phyloP scores from a whole-genome alignment of 495 filamentous ascomycete genomes.

The Penicillium canescens region DNA sequence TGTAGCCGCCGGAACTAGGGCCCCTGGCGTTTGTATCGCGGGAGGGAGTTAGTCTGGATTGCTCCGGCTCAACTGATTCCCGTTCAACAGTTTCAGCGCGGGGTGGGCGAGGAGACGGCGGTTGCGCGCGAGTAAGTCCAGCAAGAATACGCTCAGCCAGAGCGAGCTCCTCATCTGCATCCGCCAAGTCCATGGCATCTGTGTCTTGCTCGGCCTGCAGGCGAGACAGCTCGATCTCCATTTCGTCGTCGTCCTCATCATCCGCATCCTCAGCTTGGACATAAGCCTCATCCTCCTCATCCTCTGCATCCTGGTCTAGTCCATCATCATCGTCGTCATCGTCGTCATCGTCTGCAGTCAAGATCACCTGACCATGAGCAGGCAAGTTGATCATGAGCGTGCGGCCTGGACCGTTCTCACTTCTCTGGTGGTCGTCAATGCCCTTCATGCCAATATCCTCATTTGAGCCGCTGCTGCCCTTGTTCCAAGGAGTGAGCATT shows the following conservation, averaged over 20 bases:
- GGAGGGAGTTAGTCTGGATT: conserved; percentile 12
- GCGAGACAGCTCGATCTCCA: conserved; percentile 21
- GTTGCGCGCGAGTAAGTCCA: conserved; percentile 11
- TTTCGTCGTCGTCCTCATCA: conserved; percentile 43
- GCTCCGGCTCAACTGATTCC: conserved; percentile 48
- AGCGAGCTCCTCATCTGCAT: conserved; percentile 56
- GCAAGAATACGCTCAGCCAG: conserved; percentile 66
- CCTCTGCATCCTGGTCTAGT: conserved; percentile 48
- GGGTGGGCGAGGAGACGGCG: conserved; percentile 8
- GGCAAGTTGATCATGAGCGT: conserved; percentile 42
- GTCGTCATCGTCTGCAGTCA: conserved; percentile 49
- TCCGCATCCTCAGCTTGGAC: conserved; percentile 48
- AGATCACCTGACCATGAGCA: conserved; percentile 38
- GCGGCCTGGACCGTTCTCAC: conserved; percentile 34
- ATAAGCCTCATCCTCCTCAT: conserved; percentile 46
- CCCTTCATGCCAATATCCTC: conserved; percentile 80
- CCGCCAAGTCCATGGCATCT: conserved; percentile 47
- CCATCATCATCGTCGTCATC: conserved; percentile 48
- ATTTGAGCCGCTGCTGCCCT: conserved; percentile 83
- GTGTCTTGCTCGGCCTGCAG: conserved; percentile 37
- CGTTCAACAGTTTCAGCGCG: conserved; percentile 50
- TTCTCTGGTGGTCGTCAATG: conserved; percentile 81
- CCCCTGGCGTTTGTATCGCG: conserved; percentile 10
- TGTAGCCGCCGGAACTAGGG: conserved; percentile 27
- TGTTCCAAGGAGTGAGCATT: conserved; percentile 80